Conservation (phyloP, 106 monocot genomes). For the Acanthochlamys bracteata region DNA sequence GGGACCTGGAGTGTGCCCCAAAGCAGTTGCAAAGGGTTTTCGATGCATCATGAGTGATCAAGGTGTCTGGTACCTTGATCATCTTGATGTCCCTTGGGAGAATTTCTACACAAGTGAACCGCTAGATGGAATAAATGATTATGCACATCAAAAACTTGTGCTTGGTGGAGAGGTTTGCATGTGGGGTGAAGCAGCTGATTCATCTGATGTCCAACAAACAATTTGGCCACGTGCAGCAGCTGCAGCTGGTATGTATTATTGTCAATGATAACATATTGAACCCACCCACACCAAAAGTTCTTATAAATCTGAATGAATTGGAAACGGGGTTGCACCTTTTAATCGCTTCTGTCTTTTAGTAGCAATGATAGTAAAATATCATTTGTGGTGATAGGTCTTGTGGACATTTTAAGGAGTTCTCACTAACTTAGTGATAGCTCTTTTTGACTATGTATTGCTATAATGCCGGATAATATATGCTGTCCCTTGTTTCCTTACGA, state of each 20-base stretch:
- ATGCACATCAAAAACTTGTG: constrained; percentile 63
- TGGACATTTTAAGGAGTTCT: too few relatives aligned
- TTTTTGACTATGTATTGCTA: too few relatives aligned
- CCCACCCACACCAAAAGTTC: too few relatives aligned
- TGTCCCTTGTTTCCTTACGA: not conserved
- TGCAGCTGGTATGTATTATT: constrained; percentile 68
- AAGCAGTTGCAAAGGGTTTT: constrained; percentile 79
- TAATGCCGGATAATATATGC: not conserved
- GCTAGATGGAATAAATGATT: constrained; percentile 66
- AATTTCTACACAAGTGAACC: constrained; percentile 72
- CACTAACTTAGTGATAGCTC: too few relatives aligned
- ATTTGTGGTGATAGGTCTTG: too few relatives aligned
- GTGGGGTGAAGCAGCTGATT: constrained; percentile 91
- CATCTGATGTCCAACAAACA: constrained; percentile 85
- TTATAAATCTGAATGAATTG: too few relatives aligned
- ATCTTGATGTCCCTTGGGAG: constrained; percentile 78
- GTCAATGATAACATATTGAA: not conserved
- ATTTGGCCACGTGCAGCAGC: constrained; percentile 99
- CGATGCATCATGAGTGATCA: constrained; percentile 94
- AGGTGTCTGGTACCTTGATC: constrained; percentile 96
- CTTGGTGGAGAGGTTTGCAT: constrained; percentile 98
- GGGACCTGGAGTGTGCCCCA: constrained; percentile 78
- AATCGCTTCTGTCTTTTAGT: too few relatives aligned
- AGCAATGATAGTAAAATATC: too few relatives aligned
- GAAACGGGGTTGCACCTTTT: too few relatives aligned